Conservation (phyloP, 2,329 filamentous ascomycete genomes). For the Aspergillus versicolor region DNA sequence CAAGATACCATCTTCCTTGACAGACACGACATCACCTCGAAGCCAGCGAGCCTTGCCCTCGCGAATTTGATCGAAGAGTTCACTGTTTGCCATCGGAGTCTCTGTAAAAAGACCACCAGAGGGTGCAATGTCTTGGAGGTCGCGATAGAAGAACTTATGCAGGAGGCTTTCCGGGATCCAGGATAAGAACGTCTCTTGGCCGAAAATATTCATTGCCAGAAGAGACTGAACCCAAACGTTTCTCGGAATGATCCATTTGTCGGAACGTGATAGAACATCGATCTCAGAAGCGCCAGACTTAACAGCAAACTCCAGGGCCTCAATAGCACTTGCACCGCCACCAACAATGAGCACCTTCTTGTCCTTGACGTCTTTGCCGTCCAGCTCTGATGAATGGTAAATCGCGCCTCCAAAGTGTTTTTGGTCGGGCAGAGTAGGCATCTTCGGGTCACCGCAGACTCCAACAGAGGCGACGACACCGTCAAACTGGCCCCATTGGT, state of each 20-base stretch:
- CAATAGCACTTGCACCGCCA: constrained; percentile 76
- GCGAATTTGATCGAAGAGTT: constrained; percentile 74
- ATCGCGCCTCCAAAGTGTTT: constrained; percentile 70
- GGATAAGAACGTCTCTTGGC: constrained; percentile 71
- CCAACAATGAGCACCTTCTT: constrained; percentile 74
- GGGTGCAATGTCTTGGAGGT: constrained; percentile 72
- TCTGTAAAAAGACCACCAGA: constrained; percentile 73
- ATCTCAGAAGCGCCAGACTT: constrained; percentile 65
- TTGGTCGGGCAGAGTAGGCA: constrained; percentile 68
- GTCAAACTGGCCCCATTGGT: constrained; percentile 70
- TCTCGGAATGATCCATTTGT: constrained; percentile 85
- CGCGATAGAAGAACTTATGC: constrained; percentile 77
- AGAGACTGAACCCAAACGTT: constrained; percentile 73
- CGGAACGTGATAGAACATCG: constrained; percentile 71
- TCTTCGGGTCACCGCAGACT: constrained; percentile 76
- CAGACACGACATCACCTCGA: constrained; percentile 71
- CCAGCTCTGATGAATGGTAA: constrained; percentile 73
- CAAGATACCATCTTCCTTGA: constrained; percentile 62
- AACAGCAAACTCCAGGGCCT: constrained; percentile 77
- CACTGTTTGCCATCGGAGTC: constrained; percentile 84
- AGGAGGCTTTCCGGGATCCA: constrained; percentile 77
- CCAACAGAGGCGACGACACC: constrained; percentile 77
- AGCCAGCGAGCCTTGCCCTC: constrained; percentile 73
- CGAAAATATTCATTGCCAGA: constrained; percentile 75
- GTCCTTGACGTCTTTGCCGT: constrained; percentile 68